A percentile compares a stretch with the other conserved stretches of the same genome.
phyloP scores from a whole-genome alignment of 345 rosid species.

The Acer negundo region DNA sequence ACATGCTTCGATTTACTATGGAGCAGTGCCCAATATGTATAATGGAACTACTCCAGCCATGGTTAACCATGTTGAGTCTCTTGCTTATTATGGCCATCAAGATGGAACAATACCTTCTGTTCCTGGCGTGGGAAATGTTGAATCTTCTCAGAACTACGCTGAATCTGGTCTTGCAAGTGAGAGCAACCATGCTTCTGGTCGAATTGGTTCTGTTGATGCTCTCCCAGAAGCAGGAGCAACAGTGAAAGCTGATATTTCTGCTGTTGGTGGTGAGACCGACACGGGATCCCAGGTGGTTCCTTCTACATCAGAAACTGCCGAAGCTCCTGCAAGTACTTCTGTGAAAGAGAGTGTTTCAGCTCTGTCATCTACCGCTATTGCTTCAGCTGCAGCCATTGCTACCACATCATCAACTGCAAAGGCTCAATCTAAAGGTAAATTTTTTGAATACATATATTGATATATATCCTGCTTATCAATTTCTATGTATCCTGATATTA shows the following conservation, averaged over 20 bases:
- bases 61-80: conserved; percentile 47
- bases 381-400: conserved; percentile 36
- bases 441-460: not conserved
- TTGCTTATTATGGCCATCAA: conserved; percentile 59
- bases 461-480: too few relatives aligned
- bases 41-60: conserved; percentile 50
- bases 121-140: conserved; percentile 38
- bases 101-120: conserved; percentile 48
- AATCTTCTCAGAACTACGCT: conserved; percentile 43
- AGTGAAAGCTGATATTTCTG: conserved; percentile 30
- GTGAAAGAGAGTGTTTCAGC: conserved; percentile 31
- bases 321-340: conserved; percentile 34
- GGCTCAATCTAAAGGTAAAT: conserved; percentile 75
- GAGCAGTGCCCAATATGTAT: conserved; percentile 52
- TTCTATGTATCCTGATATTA: conserved; percentile 42
- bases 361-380: conserved; percentile 25
- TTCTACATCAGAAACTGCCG: conserved; percentile 33
- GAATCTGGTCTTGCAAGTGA: conserved; percentile 43
- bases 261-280: conserved; percentile 30
- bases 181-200: conserved; percentile 29
- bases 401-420: conserved; percentile 44
- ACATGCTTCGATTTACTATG: conserved; percentile 60
- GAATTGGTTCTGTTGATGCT: conserved; percentile 28
- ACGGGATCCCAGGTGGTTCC: conserved; percentile 35
- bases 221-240: conserved; percentile 31